Evolutionary conservation across 768 basidiomycete genomes (phyloP), one percentile per base, ranked within the genome.

Genomic region (Pluteus cervinus): DNA sequence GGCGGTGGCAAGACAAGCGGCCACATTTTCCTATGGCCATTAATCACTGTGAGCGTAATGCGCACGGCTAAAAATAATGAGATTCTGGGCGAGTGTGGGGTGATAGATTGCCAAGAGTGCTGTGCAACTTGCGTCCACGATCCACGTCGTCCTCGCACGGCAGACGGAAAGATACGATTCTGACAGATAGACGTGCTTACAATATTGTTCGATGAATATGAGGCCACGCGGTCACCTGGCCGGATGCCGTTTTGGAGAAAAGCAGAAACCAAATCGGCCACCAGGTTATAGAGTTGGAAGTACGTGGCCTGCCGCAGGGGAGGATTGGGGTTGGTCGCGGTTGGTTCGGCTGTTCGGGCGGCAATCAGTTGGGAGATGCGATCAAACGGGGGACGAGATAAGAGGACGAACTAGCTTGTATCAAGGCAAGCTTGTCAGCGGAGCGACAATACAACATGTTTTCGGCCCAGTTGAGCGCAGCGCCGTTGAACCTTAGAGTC

Each of bases 141-240:
- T n/a, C n/a, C n/a, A n/a, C n/a, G n/a, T n/a, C n/a, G n/a, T n/a
- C n/a, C n/a, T n/a, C n/a, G n/a, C n/a, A n/a, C n/a, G n/a, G n/a
- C n/a, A n/a, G n/a, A n/a, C n/a, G n/a, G n/a, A n/a, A n/a, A n/a
- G n/a, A n/a, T n/a, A n/a, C n/a, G n/a, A 39, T 21, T 34, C 24
- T 37, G 25, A 40, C 40, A 29, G 30, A 37, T 33, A 31, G 21
- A 39, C 24, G 44, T 36, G 65, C 79, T 55, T 51, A 84, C 83
- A 32, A 86, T 75, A 54, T 80, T 85, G 52, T 86, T 88, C 9
- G 82, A 82, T 9, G 82, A 76, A 55, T 87, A 89, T 20, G 82
- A 80, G 1, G 76, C 84, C 12, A 89, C 73, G 12, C 84, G 73
- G 53, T 87, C 82, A 17, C 84, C 84, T 41, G 73, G 71, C 37